phyloP scores from a whole-genome alignment of 148 eudicot genomes.

The Rhododendron ovatum region DNA sequence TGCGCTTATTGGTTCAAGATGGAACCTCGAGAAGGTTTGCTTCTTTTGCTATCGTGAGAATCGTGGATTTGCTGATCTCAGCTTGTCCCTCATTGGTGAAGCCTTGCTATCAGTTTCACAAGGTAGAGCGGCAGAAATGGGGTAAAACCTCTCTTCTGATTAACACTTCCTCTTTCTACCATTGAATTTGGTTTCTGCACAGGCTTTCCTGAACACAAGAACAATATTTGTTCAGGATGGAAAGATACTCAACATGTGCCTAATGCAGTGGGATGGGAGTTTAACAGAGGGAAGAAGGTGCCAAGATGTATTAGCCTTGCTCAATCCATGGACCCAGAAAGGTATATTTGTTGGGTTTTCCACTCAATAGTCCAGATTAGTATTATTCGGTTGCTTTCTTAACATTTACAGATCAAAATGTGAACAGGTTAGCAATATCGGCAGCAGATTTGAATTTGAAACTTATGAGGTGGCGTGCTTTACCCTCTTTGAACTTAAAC shows the following conservation, averaged over 20 bases:
- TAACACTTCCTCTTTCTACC: not conserved
- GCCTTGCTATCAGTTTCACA: slow-evolving; percentile 63
- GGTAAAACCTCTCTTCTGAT: slow-evolving; percentile 23
- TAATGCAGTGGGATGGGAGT: slow-evolving; percentile 78
- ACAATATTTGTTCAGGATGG: slow-evolving; percentile 40
- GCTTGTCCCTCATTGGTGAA: slow-evolving; percentile 70
- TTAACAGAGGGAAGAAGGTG: slow-evolving; percentile 44
- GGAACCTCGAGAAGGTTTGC: slow-evolving; percentile 54
- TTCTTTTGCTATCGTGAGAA: slow-evolving; percentile 89
- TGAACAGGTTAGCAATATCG: slow-evolving; percentile 67
- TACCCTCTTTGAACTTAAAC: slow-evolving; percentile 71
- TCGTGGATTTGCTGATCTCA: slow-evolving; percentile 83
- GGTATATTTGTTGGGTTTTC: slow-evolving; percentile 35
- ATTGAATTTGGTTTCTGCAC: not conserved
- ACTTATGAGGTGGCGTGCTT: slow-evolving; percentile 94
- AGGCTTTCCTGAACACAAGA: not conserved
- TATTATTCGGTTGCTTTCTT: not conserved
- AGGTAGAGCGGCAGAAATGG: slow-evolving; percentile 48
- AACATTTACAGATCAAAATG: not conserved
- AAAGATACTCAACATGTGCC: slow-evolving; percentile 48
- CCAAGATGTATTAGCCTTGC: slow-evolving; percentile 67
- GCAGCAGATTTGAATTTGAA: slow-evolving; percentile 94
- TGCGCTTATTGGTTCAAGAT: slow-evolving; percentile 57
- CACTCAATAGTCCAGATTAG: not conserved
- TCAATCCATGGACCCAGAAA: slow-evolving; percentile 82